Conservation (phyloP, 306 rosid genomes). For the Dalbergia cultrata region DNA sequence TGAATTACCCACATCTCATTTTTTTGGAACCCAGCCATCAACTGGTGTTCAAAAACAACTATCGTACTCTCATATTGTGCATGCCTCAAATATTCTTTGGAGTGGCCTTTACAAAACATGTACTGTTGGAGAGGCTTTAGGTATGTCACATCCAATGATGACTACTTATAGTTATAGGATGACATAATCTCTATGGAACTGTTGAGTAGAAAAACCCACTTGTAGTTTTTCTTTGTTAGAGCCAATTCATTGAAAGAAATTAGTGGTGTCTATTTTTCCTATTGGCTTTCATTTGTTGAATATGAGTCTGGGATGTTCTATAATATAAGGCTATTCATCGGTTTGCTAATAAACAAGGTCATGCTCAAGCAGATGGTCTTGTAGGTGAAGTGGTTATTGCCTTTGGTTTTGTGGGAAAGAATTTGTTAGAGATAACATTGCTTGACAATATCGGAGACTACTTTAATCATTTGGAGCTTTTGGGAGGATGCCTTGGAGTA, state of each 20-base stretch:
- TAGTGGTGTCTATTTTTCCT: background rate
- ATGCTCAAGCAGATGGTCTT: background rate
- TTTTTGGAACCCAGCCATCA: conserved; percentile 14
- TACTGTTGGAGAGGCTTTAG: background rate
- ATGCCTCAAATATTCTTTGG: too few species aligned
- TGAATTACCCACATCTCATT: background rate
- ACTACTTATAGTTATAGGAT: background rate
- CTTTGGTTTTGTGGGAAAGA: conserved; percentile 1
- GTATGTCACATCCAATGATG: background rate
- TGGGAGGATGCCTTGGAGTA: conserved; percentile 31
- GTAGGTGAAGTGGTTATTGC: background rate
- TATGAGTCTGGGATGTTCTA: background rate
- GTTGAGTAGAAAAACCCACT: too few species aligned
- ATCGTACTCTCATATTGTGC: too few species aligned
- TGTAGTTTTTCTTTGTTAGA: background rate
- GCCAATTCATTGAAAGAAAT: background rate
- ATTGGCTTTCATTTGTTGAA: too few species aligned
- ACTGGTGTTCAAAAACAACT: background rate
- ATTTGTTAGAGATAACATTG: background rate
- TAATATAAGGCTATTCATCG: conserved; percentile 26
- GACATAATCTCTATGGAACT: too few species aligned
- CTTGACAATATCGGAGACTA: background rate
- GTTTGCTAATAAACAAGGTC: background rate
- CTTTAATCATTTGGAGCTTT: background rate
- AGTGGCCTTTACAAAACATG: too few species aligned